Conservation (phyloP, 371 early-diverging fungal species). For the Syncephalis plumigaleata region DNA sequence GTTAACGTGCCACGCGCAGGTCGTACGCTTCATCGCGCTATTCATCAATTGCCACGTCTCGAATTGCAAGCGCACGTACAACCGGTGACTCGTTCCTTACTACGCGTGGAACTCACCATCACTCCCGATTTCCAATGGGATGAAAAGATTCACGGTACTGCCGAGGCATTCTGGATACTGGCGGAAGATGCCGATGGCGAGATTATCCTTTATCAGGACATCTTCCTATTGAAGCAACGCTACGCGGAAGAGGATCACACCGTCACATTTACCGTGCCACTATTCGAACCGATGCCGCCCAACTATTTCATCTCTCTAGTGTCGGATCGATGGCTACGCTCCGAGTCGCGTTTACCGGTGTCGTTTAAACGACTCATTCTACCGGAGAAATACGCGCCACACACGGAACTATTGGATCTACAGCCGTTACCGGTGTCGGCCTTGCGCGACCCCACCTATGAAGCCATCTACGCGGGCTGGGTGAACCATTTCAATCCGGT, state of each 20-base stretch:
- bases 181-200: conserved; percentile 91
- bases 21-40: conserved; percentile 61
- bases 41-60: conserved; percentile 86
- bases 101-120: conserved; percentile 77
- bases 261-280: conserved; percentile 76
- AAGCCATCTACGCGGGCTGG: conserved; percentile 37
- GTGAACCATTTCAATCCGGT: conserved; percentile 83
- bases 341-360: conserved; percentile 75
- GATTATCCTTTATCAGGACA: conserved; percentile 71
- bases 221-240: conserved; percentile 62
- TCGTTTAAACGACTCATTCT: conserved; percentile 83
- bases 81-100: conserved; percentile 79
- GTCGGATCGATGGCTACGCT: conserved; percentile 89
- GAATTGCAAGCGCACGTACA: conserved; percentile 78
- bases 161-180: conserved; percentile 84
- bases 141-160: conserved; percentile 65
- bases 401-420: conserved; percentile 84
- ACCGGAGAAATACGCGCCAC: conserved; percentile 86
- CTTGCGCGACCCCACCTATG: conserved; percentile 51
- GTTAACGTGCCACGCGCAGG: conserved; percentile 78
- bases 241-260: conserved; percentile 52
- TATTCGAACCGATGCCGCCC: conserved; percentile 89
- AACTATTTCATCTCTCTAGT: conserved; percentile 85
- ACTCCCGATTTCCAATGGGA: conserved; percentile 90
- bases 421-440: conserved; percentile 75